Evolutionary conservation across 306 rosid species (phyloP).

Genomic region (Geum urbanum): DNA sequence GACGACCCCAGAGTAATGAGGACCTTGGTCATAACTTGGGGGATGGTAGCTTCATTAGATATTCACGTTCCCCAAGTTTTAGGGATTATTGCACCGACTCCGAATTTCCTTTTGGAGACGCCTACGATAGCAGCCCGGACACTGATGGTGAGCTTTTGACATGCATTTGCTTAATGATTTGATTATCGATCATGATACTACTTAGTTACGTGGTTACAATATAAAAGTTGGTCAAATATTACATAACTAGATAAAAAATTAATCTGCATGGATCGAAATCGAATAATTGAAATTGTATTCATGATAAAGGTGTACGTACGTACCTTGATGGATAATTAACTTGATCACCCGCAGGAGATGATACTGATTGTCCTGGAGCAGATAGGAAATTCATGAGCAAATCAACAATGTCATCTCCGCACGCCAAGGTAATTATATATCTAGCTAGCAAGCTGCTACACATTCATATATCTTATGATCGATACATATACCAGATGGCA

Average conservation of each 20-base stretch:
- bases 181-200: no score
- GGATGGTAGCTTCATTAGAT: slow-evolving; percentile 18
- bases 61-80: slow-evolving; percentile 54
- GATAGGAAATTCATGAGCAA: neutral
- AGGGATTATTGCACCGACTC: slow-evolving; percentile 43
- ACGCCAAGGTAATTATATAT: neutral
- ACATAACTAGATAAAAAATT: no score
- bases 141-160: neutral
- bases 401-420: neutral
- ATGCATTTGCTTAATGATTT: neutral
- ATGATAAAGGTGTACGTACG: no score
- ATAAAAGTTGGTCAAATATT: no score
- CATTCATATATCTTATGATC: no score
- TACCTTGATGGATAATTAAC: no score
- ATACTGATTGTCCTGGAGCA: slow-evolving; percentile 2
- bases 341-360: slow-evolving; percentile 22
- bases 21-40: neutral
- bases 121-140: neutral
- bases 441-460: no score
- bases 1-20: neutral
- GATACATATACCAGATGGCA: no score
- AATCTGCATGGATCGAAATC: neutral
- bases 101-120: neutral
- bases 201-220: no score
- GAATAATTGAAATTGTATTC: no score